phyloP scores from a whole-genome alignment of 768 basidiomycete species.

The Cystofilobasidium macerans region DNA sequence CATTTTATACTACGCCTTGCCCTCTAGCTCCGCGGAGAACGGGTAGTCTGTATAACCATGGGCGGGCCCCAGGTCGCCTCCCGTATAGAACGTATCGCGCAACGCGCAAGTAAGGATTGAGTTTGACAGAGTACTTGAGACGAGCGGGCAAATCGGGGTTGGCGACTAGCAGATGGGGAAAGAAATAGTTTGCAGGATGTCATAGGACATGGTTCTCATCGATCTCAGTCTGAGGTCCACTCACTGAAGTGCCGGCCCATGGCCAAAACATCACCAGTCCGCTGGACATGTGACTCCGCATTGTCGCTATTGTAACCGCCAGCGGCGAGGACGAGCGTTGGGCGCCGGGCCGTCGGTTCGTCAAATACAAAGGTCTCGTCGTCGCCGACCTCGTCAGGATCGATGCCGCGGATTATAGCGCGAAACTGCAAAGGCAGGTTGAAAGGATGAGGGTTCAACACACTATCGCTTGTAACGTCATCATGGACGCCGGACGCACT shows the following conservation, averaged over 20 bases:
- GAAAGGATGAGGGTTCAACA: not conserved
- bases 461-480: not conserved
- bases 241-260: conserved; percentile 27
- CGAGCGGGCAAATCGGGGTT: conserved; percentile 29
- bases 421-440: conserved; percentile 17
- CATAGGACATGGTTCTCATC: too few species aligned
- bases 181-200: too few species aligned
- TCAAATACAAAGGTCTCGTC: conserved; percentile 22
- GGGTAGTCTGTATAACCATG: conserved; percentile 28
- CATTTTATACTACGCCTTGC: not conserved
- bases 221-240: too few species aligned
- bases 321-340: conserved; percentile 24
- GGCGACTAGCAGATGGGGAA: too few species aligned
- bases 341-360: conserved; percentile 25
- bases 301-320: conserved; percentile 25
- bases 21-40: not conserved
- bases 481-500: not conserved
- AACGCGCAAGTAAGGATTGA: conserved; percentile 26
- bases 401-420: conserved; percentile 29
- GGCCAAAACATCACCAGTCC: conserved; percentile 28
- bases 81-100: conserved; percentile 28
- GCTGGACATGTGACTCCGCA: conserved; percentile 20
- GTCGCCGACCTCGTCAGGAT: conserved; percentile 8
- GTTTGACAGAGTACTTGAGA: conserved; percentile 13
- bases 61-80: too few species aligned